Percentiles rank a stretch among this genome's conserved stretches.
These are phyloP conservation scores for Nakazawaea wickerhamii DNA, from an alignment of 805 yeast species.

Conservation along the genomic window DNA sequence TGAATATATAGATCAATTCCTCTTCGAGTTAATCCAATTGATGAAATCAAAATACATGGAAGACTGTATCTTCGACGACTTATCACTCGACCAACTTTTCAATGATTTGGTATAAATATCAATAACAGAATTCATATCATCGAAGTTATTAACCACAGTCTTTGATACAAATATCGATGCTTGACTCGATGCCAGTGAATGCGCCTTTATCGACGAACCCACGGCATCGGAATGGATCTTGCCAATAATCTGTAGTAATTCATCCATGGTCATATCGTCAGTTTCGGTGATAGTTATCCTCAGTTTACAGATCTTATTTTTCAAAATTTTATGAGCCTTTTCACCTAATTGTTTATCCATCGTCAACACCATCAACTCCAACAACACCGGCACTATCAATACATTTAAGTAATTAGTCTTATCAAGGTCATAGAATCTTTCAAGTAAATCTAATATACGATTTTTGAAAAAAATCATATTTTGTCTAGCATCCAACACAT, in stretches of 20 bases:
- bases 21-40: conserved; percentile 68
- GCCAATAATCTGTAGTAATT: conserved; percentile 25
- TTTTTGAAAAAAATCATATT: conserved; percentile 74
- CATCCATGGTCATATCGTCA: conserved; percentile 15
- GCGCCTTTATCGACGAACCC: conserved; percentile 41
- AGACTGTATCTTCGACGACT: conserved; percentile 43
- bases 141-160: conserved; percentile 35
- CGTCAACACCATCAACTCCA: conserved; percentile 59
- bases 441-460: conserved; percentile 73
- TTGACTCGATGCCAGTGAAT: conserved; percentile 55
- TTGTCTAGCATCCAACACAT: conserved; percentile 73
- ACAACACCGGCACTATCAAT: conserved; percentile 47
- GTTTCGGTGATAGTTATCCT: conserved; percentile 24
- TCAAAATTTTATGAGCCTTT: conserved; percentile 69
- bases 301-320: conserved; percentile 50
- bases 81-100: conserved; percentile 53
- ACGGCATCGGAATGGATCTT: conserved; percentile 39
- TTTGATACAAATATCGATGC: conserved; percentile 63
- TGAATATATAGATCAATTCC: conserved; percentile 14
- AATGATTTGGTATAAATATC: conserved; percentile 52
- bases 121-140: conserved; percentile 40
- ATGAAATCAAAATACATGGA: conserved; percentile 69
- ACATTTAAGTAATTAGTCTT: conserved; percentile 36
- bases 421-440: conserved; percentile 47
- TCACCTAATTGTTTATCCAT: conserved; percentile 64